Percentiles rank a stretch among this genome's conserved stretches.
Evolutionary conservation across 75 land plant genomes (phyloP).

Genomic region (Pinus taeda): DNA sequence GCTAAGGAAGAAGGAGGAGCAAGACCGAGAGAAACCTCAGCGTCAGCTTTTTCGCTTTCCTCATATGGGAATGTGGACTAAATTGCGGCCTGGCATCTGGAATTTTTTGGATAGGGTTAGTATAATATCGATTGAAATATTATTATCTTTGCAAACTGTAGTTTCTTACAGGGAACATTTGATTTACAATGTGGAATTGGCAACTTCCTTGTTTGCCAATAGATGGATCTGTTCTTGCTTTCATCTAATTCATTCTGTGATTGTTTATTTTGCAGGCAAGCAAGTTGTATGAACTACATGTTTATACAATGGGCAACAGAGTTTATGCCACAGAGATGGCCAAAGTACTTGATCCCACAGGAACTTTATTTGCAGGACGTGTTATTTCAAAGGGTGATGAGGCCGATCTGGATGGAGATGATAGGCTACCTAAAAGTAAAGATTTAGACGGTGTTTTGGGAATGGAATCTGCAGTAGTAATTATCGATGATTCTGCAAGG

Average conservation of each 20-base stretch:
- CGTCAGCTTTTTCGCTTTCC: conserved; percentile 89
- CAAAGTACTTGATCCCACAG: conserved; percentile 94
- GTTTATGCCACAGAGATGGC: conserved; percentile 99
- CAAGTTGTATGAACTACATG: conserved; percentile 87
- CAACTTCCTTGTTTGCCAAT: not conserved
- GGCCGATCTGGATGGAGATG: conserved; percentile 81
- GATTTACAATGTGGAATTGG: not conserved
- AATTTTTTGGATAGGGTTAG: conserved; percentile 90
- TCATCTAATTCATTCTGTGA: not conserved
- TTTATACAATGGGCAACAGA: conserved; percentile 99
- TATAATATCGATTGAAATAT: not conserved
- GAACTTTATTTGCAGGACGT: conserved; percentile 85
- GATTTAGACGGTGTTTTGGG: conserved; percentile 98
- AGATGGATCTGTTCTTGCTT: not conserved
- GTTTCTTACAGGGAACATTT: not conserved
- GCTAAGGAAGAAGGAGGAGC: conserved; percentile 77
- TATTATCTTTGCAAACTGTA: not conserved
- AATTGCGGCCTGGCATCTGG: conserved; percentile 98
- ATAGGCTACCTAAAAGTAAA: conserved; percentile 80
- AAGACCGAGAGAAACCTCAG: conserved; percentile 64
- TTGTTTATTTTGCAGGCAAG: conserved; percentile 69
- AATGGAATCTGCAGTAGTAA: conserved; percentile 97
- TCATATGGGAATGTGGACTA: conserved; percentile 99
- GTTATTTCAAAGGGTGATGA: conserved; percentile 96
- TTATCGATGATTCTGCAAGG: conserved; percentile 96